These are phyloP conservation scores for Obba rivulosa DNA, from an alignment of 768 basidiomycete genomes.

Conservation along the genomic window DNA sequence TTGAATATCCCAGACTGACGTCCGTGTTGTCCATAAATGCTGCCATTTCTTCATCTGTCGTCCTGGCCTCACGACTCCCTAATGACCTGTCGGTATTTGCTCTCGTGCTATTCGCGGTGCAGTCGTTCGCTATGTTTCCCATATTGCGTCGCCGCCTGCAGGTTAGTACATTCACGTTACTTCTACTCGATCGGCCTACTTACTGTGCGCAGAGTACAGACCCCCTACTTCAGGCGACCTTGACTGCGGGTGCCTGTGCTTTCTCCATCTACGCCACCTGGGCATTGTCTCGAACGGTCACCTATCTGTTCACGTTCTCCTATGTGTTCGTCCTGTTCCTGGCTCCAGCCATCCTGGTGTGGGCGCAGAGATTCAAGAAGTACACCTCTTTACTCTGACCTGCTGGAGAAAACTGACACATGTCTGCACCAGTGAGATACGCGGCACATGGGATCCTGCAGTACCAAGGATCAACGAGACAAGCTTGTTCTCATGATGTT, in stretches of 20 bases:
- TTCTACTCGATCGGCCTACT: slow-evolving; percentile 2
- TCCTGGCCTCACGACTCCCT: slow-evolving; percentile 83
- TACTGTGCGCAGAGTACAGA: slow-evolving; percentile 39
- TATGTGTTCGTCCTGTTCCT: slow-evolving; percentile 60
- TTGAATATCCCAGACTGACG: slow-evolving; percentile 47
- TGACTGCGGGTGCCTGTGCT: slow-evolving; percentile 51
- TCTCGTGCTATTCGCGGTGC: slow-evolving; percentile 78
- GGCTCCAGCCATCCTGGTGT: slow-evolving; percentile 70
- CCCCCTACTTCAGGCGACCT: slow-evolving; percentile 36
- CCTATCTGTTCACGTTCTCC: slow-evolving; percentile 44
- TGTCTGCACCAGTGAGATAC: slow-evolving; percentile 59
- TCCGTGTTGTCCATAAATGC: slow-evolving; percentile 88
- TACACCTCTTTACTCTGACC: slow-evolving; percentile 30
- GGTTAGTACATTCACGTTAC: slow-evolving; percentile 32
- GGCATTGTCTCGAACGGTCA: slow-evolving; percentile 50
- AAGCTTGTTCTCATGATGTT: background rate
- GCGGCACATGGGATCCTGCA: slow-evolving; percentile 89
- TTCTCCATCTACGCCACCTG: slow-evolving; percentile 47
- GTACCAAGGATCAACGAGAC: slow-evolving; percentile 41
- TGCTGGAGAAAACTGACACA: background rate
- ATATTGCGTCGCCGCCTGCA: slow-evolving; percentile 69
- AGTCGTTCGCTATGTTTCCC: slow-evolving; percentile 81
- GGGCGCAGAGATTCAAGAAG: slow-evolving; percentile 91
- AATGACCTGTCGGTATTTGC: slow-evolving; percentile 86
- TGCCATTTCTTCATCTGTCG: slow-evolving; percentile 87